Evolutionary conservation across 2,329 filamentous ascomycete genomes (phyloP).

Genomic region (Mycocentrospora acerina): DNA sequence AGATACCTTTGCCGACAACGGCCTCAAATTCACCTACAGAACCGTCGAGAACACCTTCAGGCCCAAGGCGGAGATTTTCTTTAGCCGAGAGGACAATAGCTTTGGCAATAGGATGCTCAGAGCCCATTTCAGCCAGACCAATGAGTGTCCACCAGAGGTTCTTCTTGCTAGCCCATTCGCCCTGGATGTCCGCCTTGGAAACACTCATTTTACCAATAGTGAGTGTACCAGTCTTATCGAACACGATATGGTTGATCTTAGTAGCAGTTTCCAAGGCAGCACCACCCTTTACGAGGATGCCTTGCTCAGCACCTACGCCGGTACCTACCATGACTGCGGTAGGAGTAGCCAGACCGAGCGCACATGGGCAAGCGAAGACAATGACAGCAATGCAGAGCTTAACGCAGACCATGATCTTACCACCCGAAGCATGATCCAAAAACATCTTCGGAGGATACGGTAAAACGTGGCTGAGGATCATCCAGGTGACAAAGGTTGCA

Average conservation of each 20-base stretch:
- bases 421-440: constrained; percentile 74
- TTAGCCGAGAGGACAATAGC: constrained; percentile 79
- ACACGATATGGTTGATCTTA: constrained; percentile 83
- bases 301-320: constrained; percentile 92
- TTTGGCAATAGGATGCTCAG: constrained; percentile 93
- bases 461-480: constrained; percentile 87
- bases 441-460: constrained; percentile 87
- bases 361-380: constrained; percentile 96
- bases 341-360: constrained; percentile 90
- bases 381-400: constrained; percentile 98
- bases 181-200: constrained; percentile 66
- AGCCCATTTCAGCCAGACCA: constrained; percentile 91
- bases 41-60: constrained; percentile 76
- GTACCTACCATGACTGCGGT: constrained; percentile 99
- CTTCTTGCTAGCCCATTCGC: constrained; percentile 68
- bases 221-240: constrained; percentile 95
- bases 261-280: constrained; percentile 88
- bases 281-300: constrained; percentile 96
- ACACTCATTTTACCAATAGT: constrained; percentile 96
- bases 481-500: constrained; percentile 86
- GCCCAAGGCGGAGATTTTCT: constrained; percentile 68
- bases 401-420: constrained; percentile 92
- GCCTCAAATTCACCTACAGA: constrained; percentile 83
- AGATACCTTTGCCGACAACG: constrained; percentile 80
- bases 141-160: constrained; percentile 94